A percentile compares a stretch with the other conserved stretches of the same genome.
Evolutionary conservation across 148 eudicot species (phyloP).

Genomic region (Hydrangea macrophylla): DNA sequence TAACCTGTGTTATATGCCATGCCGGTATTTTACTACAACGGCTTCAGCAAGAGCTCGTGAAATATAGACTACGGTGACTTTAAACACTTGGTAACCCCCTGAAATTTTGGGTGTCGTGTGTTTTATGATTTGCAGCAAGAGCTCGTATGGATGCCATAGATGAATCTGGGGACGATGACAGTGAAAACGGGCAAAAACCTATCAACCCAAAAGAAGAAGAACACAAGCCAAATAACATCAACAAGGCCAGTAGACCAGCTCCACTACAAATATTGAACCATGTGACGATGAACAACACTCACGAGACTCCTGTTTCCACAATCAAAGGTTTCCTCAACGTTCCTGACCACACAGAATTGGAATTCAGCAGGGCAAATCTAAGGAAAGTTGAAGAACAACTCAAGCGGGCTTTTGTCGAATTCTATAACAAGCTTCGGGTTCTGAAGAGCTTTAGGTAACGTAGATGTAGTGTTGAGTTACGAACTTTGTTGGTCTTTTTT

Average conservation of each 20-base stretch:
- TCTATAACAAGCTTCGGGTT: conserved; percentile 31
- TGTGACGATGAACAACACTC: conserved; percentile 30
- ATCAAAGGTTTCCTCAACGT: conserved; percentile 20
- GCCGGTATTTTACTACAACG: too few species aligned
- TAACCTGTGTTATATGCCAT: too few species aligned
- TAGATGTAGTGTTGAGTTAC: not conserved
- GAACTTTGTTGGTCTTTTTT: not conserved
- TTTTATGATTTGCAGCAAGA: conserved; percentile 16
- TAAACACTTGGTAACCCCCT: too few species aligned
- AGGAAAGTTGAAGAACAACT: conserved; percentile 25
- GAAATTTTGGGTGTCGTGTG: not conserved
- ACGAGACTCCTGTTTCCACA: conserved; percentile 34
- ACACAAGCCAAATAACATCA: not conserved
- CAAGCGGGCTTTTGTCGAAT: conserved; percentile 29
- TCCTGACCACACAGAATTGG: conserved; percentile 10
- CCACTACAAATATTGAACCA: conserved; percentile 26
- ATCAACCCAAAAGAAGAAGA: not conserved
- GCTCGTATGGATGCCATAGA: conserved; percentile 16
- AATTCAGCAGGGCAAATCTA: conserved; percentile 26
- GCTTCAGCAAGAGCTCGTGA: too few species aligned
- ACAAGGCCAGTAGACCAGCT: conserved; percentile 6
- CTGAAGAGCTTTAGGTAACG: conserved; percentile 37
- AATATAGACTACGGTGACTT: too few species aligned
- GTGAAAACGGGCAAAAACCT: not conserved
- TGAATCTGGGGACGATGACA: not conserved